Base-by-base conservation (phyloP, 2,329 filamentous ascomycete species). In the Fonsecaea nubica region DNA sequence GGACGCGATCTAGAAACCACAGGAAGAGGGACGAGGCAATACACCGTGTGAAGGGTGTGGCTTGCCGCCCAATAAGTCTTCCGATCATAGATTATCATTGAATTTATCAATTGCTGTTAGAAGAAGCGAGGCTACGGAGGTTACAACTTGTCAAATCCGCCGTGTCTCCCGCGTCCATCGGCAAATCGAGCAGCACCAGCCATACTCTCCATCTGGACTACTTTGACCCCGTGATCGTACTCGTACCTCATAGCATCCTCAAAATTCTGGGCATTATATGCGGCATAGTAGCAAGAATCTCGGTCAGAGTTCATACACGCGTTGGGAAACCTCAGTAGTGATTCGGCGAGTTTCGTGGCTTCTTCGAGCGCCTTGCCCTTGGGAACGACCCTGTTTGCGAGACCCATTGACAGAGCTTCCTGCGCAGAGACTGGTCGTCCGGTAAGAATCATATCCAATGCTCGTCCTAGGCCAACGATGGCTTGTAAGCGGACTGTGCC, bases 381-480 rank as follows among this genome's bases (percentile, higher is more conserved):
- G 0, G 79, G 77, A 1, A 86, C 84, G 0, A 87, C 80, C 0
- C 84, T 77, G 71, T 83, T 86, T 8, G 81, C 85, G 7, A 87
- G 76, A 0, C 84, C 85, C 76, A 86, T 84, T 0, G 72, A 58
- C 33, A 85, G 69, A 0, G 85, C 85, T 69, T 87, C 84, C 18
- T 78, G 70, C 0, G 85, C 84, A 0, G 67, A 69, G 0, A 87
- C 82, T 0, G 79, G 71, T 0, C 84, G 75, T 0, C 86, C 85
- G 0, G 85, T 87, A 4, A 87, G 75, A 15, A 87, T 85, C 81
- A 87, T 83, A 72, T 87, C 85, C 62, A 87, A 67, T 0, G 85
- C 85, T 2, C 83, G 73, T 0, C 84, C 83, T 0, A 87, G 76
- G 0, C 85, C 85, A 25, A 87, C 74, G 53, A 86, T 78, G 1